Conservation (phyloP, 2,329 filamentous ascomycete species). For the Aureobasidium sp. region DNA sequence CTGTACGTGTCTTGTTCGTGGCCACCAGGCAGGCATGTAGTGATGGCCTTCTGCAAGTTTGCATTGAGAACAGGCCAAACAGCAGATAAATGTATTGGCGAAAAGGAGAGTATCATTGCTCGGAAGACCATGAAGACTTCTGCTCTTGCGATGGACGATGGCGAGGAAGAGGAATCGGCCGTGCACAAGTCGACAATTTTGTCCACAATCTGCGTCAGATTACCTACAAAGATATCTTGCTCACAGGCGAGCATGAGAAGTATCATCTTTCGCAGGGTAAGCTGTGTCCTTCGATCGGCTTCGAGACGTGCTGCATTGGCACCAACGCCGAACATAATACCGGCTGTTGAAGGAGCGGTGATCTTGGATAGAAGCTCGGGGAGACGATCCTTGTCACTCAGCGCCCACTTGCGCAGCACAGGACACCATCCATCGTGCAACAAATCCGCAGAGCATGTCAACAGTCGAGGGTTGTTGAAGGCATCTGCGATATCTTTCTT, state of each 20-base stretch:
- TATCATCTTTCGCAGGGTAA: slow-evolving; percentile 77
- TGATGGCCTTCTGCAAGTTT: slow-evolving; percentile 74
- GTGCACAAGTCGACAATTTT: slow-evolving; percentile 80
- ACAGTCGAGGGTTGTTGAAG: slow-evolving; percentile 84
- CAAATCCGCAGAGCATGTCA: slow-evolving; percentile 59
- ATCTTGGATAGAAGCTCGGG: slow-evolving; percentile 73
- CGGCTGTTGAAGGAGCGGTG: slow-evolving; percentile 79
- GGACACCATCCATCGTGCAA: slow-evolving; percentile 73
- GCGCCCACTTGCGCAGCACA: slow-evolving; percentile 73
- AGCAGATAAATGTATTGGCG: slow-evolving; percentile 69
- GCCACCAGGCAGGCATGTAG: slow-evolving; percentile 63
- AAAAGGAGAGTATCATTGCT: slow-evolving; percentile 71
- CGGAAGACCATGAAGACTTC: slow-evolving; percentile 87
- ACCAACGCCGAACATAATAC: slow-evolving; percentile 97
- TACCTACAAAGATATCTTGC: slow-evolving; percentile 71
- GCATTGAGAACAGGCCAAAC: slow-evolving; percentile 87
- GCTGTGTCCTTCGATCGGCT: slow-evolving; percentile 85
- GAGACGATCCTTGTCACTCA: slow-evolving; percentile 82
- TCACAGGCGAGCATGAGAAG: slow-evolving; percentile 70
- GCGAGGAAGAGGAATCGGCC: slow-evolving; percentile 81
- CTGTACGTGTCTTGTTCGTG: slow-evolving; percentile 68
- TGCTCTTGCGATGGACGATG: slow-evolving; percentile 79
- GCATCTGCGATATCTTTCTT: slow-evolving; percentile 88
- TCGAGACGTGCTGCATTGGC: slow-evolving; percentile 90
- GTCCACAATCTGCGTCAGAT: slow-evolving; percentile 66